Base-by-base conservation (phyloP, 345 rosid species). In the Corchorus olitorius region DNA sequence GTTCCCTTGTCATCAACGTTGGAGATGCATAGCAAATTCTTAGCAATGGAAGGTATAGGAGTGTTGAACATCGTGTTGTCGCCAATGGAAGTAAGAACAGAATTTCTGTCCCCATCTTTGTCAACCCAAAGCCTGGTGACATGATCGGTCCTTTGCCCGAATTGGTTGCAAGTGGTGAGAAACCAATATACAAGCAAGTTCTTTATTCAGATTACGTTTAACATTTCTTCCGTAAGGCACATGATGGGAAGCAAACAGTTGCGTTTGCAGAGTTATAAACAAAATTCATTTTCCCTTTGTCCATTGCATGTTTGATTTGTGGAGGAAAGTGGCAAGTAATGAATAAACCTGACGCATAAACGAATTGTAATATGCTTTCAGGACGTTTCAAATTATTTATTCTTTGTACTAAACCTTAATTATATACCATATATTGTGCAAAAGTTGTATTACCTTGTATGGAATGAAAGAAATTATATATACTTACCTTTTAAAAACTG, bases 21-120 rank as follows among this genome's bases (percentile, higher is more conserved):
- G 69, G 82, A 14, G 75, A 82, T 72, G 72, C 54, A n/a, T 53
- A 72, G 37, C 77, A 82, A 55, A 79, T 82, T 59, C 34, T 82
- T 59, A 78, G 85, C 80, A 78, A 82, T 54, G 80, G 53, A 4
- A 2, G 17, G 2, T 82, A 65, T 58, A 65, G 67, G 48, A 72
- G 80, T 20, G 62, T 80, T 0, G 81, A 83, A 83, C 83, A 80
- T 49, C 70, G 72, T 22, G 77, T 60, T 6, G 60, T 71, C 12
- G 72, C 81, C 14, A 77, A 54, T 13, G 66, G 48, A 16, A 58
- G 58, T 62, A 74, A 66, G 53, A 76, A 53, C 39, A 65, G 77
- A 52, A 65, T 82, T 60, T 82, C 77, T 11, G 77, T 72, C 41
- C 84, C 82, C 0, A 41, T 75, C 34, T 78, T 82, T 61, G 46